phyloP scores from a whole-genome alignment of 148 eudicot genomes.

The Camellia granthamiana region DNA sequence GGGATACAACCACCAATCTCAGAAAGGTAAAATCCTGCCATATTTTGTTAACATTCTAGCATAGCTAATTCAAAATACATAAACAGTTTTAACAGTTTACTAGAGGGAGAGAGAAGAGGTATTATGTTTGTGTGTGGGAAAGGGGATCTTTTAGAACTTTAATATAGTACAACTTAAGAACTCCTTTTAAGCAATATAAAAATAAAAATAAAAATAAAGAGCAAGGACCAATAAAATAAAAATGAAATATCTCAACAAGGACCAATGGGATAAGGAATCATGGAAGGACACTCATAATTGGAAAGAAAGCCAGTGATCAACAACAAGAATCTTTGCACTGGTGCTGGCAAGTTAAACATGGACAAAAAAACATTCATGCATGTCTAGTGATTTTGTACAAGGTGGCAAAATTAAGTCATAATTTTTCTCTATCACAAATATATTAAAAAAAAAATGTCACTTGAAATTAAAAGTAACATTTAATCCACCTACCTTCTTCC shows the following conservation, averaged over 20 bases:
- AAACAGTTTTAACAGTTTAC: not conserved
- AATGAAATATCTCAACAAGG: not conserved
- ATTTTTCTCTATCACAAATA: not conserved
- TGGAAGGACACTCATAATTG: not conserved
- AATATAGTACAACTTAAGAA: not conserved
- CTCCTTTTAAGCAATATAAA: not conserved
- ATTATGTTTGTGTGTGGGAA: no score
- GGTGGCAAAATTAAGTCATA: not conserved
- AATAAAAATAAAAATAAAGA: no score
- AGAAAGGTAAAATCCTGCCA: not conserved
- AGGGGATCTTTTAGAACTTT: not conserved
- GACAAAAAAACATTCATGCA: not conserved
- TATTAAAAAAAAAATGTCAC: not conserved
- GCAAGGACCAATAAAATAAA: no score
- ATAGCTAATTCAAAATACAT: slow-evolving; percentile 1
- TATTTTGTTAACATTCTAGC: not conserved
- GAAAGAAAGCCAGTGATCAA: not conserved
- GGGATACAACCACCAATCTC: not conserved
- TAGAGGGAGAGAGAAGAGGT: no score
- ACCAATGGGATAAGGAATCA: not conserved
- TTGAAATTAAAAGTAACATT: not conserved
- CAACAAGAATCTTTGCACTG: not conserved
- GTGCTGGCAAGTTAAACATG: not conserved
- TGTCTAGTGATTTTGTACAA: not conserved
- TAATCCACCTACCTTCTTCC: slow-evolving; percentile 50